Evolutionary conservation across 1,284 basidiomycete species (phyloP), one percentile per base, ranked within the genome.

Genomic region (Cryptococcus depauperatus): DNA sequence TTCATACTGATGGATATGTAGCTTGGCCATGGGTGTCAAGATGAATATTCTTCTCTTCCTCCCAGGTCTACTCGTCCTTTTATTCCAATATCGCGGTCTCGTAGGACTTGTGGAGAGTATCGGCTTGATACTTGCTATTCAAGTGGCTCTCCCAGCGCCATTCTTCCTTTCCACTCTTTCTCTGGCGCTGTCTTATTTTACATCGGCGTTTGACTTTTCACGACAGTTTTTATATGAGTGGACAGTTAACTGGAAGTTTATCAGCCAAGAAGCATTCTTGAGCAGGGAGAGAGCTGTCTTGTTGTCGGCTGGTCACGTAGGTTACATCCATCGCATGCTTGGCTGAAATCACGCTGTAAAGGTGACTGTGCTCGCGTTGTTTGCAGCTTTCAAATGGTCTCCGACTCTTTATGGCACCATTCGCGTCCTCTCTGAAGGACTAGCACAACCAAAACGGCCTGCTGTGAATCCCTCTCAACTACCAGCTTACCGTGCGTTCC

Each of bases 181-280:
- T 23, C 47, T 58, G 3, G 47, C 53, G 14, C 26, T 41, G n/a
- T 74, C 79, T 14, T 99, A 99, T 71, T 59, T 89, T 32, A 70
- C 68, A 10, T 77, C 78, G 8, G 83, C 95, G 1, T 99, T 95
- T 66, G 83, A 98, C 64, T 76, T 99, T 46, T 82, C 82, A 2
- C 81, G 95, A 11, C 77, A 81, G 11, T 99, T 99, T 72, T 72
- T 95, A 29, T 95, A 87, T 73, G 82, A 87, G 64, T 99, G 93
- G 93, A 97, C 93, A 0, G 92, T 97, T 51, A 98, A 98, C 64
- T 98, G 95, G 92, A 78, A 88, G 28, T 86, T 96, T 60, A 56
- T 98, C 1, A 71, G 77, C 19, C 85, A 92, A 62, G 72, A 78
- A 11, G 73, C 70, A 0, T 98, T 98, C 70, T 68, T 89, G 35